These are phyloP conservation scores for Filosporella fistucella DNA, from an alignment of 495 filamentous ascomycete genomes.

Conservation along the genomic window DNA sequence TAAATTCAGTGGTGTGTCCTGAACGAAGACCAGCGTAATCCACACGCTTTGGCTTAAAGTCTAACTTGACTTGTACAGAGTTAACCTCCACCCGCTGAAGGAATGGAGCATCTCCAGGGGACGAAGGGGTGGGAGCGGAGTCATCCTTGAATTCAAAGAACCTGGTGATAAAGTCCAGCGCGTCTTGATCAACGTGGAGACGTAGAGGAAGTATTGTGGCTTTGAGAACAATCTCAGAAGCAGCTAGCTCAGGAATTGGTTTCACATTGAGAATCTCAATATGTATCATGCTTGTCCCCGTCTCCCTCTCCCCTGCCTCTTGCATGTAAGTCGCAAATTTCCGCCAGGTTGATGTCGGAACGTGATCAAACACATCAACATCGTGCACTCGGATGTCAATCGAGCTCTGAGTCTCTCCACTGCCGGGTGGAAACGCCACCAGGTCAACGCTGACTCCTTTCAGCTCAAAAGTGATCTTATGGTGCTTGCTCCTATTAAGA, in stretches of 20 bases:
- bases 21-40: conserved; percentile 94
- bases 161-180: conserved; percentile 91
- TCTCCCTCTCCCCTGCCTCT: conserved; percentile 80
- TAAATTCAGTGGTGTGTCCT: conserved; percentile 96
- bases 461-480: conserved; percentile 95
- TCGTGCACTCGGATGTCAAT: conserved; percentile 78
- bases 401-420: conserved; percentile 78
- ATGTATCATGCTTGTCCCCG: conserved; percentile 82
- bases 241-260: conserved; percentile 76
- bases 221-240: conserved; percentile 86
- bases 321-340: conserved; percentile 94
- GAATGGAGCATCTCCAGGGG: conserved; percentile 75
- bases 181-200: conserved; percentile 96
- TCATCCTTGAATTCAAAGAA: conserved; percentile 98
- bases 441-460: conserved; percentile 81
- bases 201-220: conserved; percentile 81
- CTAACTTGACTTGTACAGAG: conserved; percentile 74
- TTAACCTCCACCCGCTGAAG: conserved; percentile 87
- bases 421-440: conserved; percentile 72
- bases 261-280: conserved; percentile 83
- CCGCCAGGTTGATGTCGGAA: conserved; percentile 95
- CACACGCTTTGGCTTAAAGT: conserved; percentile 97
- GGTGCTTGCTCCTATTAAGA: conserved; percentile 78
- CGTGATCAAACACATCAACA: conserved; percentile 88
- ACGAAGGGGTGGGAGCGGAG: conserved; percentile 38